phyloP scores from a whole-genome alignment of 192 early-diverging fungal species.

The Backusella luteola region DNA sequence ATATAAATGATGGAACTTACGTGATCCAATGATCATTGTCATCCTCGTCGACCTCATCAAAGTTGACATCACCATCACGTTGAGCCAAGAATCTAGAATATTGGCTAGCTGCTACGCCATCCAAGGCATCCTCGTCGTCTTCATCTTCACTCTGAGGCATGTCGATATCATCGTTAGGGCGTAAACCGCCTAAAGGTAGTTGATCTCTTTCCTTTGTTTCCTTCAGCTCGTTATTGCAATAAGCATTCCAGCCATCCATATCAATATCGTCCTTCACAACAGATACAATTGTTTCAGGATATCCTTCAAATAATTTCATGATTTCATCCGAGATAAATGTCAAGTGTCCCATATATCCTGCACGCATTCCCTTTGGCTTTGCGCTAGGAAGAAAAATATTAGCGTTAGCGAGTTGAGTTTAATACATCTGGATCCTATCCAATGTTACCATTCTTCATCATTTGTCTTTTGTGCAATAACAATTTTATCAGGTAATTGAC shows the following conservation, averaged over 20 bases:
- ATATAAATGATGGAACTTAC: slow-evolving; percentile 4
- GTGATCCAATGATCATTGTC: slow-evolving; percentile 28
- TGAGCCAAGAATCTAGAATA: slow-evolving; percentile 19
- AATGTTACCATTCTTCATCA: slow-evolving; percentile 73
- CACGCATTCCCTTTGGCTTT: slow-evolving; percentile 83
- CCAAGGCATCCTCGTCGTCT: slow-evolving; percentile 20
- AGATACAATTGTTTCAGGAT: slow-evolving; percentile 33
- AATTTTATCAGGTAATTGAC: slow-evolving; percentile 80
- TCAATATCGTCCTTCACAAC: slow-evolving; percentile 44
- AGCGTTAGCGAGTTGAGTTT: no score
- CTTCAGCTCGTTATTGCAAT: slow-evolving; percentile 32
- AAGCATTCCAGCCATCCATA: slow-evolving; percentile 53
- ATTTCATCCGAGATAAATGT: slow-evolving; percentile 96
- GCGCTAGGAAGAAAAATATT: slow-evolving; percentile 41
- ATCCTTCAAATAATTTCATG: slow-evolving; percentile 81
- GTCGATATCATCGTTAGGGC: slow-evolving; percentile 45
- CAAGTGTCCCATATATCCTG: slow-evolving; percentile 98
- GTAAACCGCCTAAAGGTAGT: slow-evolving; percentile 47
- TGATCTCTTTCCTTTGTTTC: slow-evolving; percentile 29
- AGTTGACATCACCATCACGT: background rate
- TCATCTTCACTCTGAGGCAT: slow-evolving; percentile 16
- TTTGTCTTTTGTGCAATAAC: slow-evolving; percentile 81
- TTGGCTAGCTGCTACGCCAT: slow-evolving; percentile 16
- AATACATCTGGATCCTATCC: no score
- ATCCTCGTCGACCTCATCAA: slow-evolving; percentile 30